Evolutionary conservation across 1,284 basidiomycete species (phyloP), one percentile per base, ranked within the genome.

Genomic region (Phlebopus sp.): DNA sequence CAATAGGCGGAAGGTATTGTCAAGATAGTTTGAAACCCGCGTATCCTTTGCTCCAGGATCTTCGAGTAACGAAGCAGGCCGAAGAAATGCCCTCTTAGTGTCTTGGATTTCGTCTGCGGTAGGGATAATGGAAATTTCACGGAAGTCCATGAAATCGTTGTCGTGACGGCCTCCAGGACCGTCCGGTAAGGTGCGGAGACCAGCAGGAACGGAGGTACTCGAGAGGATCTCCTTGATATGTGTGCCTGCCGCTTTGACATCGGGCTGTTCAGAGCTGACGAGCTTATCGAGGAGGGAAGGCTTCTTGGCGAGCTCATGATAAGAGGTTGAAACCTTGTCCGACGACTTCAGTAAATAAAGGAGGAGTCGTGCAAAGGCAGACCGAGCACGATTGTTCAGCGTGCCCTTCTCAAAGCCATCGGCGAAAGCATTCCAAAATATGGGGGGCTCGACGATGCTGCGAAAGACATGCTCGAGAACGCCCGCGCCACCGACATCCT

Each of bases 1-100:
- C 9, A 84, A 60, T 8, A 86, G 66, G 7, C 84, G 75, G 55
- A 81, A 86, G 47, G 81, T 81, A 47, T 82, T 83, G 52, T 85
- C 83, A 5, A 85, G 65, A 52, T 84, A 77, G 1, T 71, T 66
- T 1, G 71, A 62, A 2, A 70, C 53, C 7, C 78, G 72, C 11
- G 56, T 60, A 1, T 65, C 58, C 34, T 68, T 66, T 0, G 61
- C 68, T 10, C 62, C 53, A 1, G 73, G 66, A 23, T 77, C 75
- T 0, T 79, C 76, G 0, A 82, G 59, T 6, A 65, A 62, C 1
- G 62, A 55, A 11, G 69, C 68, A 0, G 69, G 66, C 3, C 75
- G 72, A 15, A 81, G 56, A 53, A 80, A 84, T 0, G 83, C 67
- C 0, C 47, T 53, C 37, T 74, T 71, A 3, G 52, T 61, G 30